Conservation (phyloP, 176 grass and related monocot species). For the Calamus simplicifolius region DNA sequence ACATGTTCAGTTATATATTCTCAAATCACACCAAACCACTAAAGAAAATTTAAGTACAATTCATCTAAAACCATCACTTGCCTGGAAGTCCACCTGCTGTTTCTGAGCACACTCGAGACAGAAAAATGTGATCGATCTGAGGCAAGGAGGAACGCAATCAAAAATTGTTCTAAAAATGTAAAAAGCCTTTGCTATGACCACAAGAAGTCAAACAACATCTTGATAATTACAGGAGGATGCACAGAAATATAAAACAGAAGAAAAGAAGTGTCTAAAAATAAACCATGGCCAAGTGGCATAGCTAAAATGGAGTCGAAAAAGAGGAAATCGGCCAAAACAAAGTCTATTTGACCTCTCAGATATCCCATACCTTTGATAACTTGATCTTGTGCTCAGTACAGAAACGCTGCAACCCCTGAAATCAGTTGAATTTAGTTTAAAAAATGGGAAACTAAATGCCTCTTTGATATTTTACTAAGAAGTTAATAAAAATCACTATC, state of each 20-base stretch:
- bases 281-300: too few species aligned
- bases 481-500: too few species aligned
- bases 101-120: slow-evolving; percentile 94
- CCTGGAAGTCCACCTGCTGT: slow-evolving; percentile 98
- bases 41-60: neutral
- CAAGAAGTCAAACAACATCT: slow-evolving; percentile 12
- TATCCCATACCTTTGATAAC: slow-evolving; percentile 67
- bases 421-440: slow-evolving; percentile 8
- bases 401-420: slow-evolving; percentile 89
- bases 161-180: slow-evolving; percentile 13
- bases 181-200: slow-evolving; percentile 6
- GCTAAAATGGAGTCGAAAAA: neutral
- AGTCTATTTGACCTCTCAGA: neutral
- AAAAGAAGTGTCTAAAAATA: neutral
- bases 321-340: neutral
- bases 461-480: too few species aligned
- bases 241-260: neutral
- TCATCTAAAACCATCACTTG: slow-evolving; percentile 5
- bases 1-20: neutral
- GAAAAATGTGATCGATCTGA: slow-evolving; percentile 93
- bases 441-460: slow-evolving; percentile 6
- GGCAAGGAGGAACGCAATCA: slow-evolving; percentile 14
- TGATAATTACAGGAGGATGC: too few species aligned
- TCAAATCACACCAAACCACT: too few species aligned
- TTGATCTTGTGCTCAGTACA: slow-evolving; percentile 99